Evolutionary conservation across 768 basidiomycete species (phyloP), one percentile per base, ranked within the genome.

Genomic region (Leucosporidium creatinivorum): DNA sequence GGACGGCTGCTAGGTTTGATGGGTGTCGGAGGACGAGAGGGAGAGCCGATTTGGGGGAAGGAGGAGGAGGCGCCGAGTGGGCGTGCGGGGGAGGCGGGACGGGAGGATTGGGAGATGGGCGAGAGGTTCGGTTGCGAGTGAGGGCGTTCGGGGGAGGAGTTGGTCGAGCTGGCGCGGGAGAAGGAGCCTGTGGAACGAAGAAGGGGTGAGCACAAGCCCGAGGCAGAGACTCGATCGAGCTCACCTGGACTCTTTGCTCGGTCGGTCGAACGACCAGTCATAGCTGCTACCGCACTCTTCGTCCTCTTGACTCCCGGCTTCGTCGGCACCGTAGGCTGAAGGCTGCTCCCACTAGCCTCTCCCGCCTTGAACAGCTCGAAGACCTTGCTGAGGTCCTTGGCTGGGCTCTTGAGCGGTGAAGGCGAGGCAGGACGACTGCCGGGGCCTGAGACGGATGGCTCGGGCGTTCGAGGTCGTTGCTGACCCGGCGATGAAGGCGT

Each of bases 61-160:
- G 55, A 33, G 55, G 23, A 17, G 55, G 55, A 33, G 13, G 52
- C 15, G 10, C 23, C 13, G 52, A 15, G 52, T 13, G 52, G 26
- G 7, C 23, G n/a, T 6, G 52, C 17, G 13, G 36, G n/a, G 8
- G 47, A 57, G 75, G 62, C 72, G 47, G 69, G 70, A 30, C 31
- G 56, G 36, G 57, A 60, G n/a, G 67, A 59, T 30, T 67, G 72
- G 23, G 52, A 49, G 31, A 56, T 33, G 66, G 59, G 31, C 50
- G 12, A 48, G n/a, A 28, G 28, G 62, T 23, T 51, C 50, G 50
- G 23, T n/a, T 23, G 36, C n/a, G n/a, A 36, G 25, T 30, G 26
- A 23, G 26, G 57, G 21, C 4, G 66, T 25, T 6, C 26, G 49
- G 10, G 44, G 2, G 54, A 66, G n/a, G 25, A 23, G 13, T 50